phyloP scores from a whole-genome alignment of 345 rosid genomes.

The Syzygium aqueum region DNA sequence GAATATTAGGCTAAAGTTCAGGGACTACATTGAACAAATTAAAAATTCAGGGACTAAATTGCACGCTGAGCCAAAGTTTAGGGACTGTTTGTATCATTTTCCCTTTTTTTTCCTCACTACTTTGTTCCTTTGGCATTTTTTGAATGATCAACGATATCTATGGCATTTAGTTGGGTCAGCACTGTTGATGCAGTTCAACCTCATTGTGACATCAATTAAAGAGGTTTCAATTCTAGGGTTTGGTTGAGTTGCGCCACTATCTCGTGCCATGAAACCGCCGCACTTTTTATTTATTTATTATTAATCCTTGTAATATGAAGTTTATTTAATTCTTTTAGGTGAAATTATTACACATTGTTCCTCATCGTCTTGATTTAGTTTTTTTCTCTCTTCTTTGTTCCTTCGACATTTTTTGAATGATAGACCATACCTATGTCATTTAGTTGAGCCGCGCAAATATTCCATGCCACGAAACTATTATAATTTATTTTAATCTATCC shows the following conservation, averaged over 20 bases:
- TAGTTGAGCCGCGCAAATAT: neutral
- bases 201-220: neutral
- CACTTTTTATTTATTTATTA: neutral
- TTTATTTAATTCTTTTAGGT: neutral
- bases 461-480: rapidly evolving
- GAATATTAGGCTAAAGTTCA: too few relatives aligned
- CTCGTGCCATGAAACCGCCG: neutral
- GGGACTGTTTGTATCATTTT: too few relatives aligned
- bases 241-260: neutral
- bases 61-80: too few relatives aligned
- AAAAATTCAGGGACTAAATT: too few relatives aligned
- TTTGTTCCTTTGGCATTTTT: neutral
- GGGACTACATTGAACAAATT: too few relatives aligned
- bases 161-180: neutral
- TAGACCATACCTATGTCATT: neutral
- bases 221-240: neutral
- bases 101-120: neutral
- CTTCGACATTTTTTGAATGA: neutral
- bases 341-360: neutral
- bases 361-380: neutral
- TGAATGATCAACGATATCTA: neutral
- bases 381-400: neutral
- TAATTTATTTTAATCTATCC: neutral
- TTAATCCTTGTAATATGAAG: neutral
- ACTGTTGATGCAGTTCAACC: neutral